These are phyloP conservation scores for Pseudotsuga menziesii DNA, from an alignment of 75 land plant species.

Conservation along the genomic window DNA sequence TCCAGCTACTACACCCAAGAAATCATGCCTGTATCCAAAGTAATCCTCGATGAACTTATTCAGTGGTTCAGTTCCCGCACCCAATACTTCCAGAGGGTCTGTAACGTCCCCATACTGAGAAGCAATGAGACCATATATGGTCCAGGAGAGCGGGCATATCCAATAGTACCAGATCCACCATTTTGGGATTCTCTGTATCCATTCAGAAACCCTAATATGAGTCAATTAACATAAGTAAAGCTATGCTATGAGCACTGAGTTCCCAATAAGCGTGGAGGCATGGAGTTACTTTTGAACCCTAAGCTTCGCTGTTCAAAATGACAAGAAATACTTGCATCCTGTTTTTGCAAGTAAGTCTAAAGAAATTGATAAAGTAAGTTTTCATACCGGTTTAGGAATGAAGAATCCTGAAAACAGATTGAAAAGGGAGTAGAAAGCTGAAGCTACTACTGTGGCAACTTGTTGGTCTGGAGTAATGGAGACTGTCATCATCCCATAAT, in stretches of 20 bases:
- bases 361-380: neutral
- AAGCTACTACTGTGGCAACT: conserved; percentile 66
- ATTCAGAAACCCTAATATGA: too few relatives aligned
- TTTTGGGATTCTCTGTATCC: conserved; percentile 70
- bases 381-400: conserved; percentile 71
- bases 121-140: conserved; percentile 74
- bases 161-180: conserved; percentile 99
- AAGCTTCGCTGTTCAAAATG: too few relatives aligned
- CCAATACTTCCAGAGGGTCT: conserved; percentile 34
- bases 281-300: too few relatives aligned
- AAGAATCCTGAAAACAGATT: conserved; percentile 86
- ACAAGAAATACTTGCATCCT: too few relatives aligned
- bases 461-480: conserved; percentile 72
- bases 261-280: too few relatives aligned
- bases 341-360: too few relatives aligned
- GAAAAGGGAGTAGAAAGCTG: conserved; percentile 77
- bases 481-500: conserved; percentile 89
- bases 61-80: conserved; percentile 15
- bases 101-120: conserved; percentile 73
- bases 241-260: too few relatives aligned
- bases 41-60: conserved; percentile 40
- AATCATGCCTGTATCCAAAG: conserved; percentile 61
- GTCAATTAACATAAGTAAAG: too few relatives aligned
- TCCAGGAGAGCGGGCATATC: conserved; percentile 88
- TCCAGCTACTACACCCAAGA: conserved; percentile 56